Conservation (phyloP, 257 asterid genomes). For the Misopates orontium region DNA sequence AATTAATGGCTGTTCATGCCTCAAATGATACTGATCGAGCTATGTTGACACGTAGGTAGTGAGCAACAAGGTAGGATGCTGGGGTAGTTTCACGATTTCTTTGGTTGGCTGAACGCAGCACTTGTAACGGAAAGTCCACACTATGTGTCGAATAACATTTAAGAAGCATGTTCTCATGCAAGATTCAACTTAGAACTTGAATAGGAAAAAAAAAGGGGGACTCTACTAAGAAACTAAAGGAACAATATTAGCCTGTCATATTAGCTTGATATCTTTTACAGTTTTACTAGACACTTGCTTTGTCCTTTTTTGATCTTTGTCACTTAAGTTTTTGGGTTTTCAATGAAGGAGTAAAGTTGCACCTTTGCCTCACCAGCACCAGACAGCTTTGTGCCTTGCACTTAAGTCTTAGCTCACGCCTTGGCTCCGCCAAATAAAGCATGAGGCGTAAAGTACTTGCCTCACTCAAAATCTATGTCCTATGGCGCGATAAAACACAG, state of each 20-base stretch:
- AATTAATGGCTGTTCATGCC: background rate
- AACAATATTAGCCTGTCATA: background rate
- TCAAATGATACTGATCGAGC: background rate
- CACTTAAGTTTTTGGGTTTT: background rate
- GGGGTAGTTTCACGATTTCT: background rate
- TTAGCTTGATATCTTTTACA: background rate
- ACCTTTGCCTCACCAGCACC: background rate
- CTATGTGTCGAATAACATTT: background rate
- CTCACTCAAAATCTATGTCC: too few relatives aligned
- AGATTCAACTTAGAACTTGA: too few relatives aligned
- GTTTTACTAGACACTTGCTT: background rate
- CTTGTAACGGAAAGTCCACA: background rate
- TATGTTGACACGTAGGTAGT: slow-evolving; percentile 5
- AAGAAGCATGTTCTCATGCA: background rate
- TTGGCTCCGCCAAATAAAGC: too few relatives aligned
- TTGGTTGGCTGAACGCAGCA: background rate
- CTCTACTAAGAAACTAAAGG: background rate
- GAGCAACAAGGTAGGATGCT: background rate
- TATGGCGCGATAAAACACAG: too few relatives aligned
- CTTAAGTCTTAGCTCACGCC: too few relatives aligned
- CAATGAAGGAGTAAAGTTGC: background rate
- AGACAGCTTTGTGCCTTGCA: background rate
- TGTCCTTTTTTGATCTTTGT: too few relatives aligned
- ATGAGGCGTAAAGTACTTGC: too few relatives aligned
- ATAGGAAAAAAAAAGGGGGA: too few relatives aligned